Evolutionary conservation across 2,329 filamentous ascomycete species (phyloP).

Genomic region (Colletotrichum acutatum): DNA sequence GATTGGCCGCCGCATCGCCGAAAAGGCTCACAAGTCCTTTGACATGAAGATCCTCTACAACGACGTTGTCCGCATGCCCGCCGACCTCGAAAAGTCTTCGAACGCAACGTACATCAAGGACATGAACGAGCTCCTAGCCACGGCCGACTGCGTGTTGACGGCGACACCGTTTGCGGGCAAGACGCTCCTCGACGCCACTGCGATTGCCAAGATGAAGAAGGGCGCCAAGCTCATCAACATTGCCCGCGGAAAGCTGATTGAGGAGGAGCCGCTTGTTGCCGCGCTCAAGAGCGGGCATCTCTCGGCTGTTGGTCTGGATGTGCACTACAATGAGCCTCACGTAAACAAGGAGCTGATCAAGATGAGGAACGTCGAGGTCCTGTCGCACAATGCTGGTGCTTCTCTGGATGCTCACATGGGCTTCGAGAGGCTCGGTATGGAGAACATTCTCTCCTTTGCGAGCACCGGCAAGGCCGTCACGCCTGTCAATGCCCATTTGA

Average conservation of each 20-base stretch:
- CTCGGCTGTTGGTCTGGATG: conserved; percentile 73
- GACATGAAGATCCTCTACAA: conserved; percentile 70
- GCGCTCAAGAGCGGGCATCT: conserved; percentile 74
- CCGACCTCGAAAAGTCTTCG: conserved; percentile 47
- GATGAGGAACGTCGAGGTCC: conserved; percentile 31
- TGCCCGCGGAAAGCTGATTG: conserved; percentile 77
- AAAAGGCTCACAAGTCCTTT: conserved; percentile 60
- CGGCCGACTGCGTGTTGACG: conserved; percentile 70
- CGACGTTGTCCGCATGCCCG: conserved; percentile 55
- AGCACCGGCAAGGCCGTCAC: conserved; percentile 23
- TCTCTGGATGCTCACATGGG: conserved; percentile 29
- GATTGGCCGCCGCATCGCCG: conserved; percentile 61
- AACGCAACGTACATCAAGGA: conserved; percentile 51
- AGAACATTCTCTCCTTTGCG: conserved; percentile 26
- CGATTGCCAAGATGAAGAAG: conserved; percentile 77
- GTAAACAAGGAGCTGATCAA: conserved; percentile 32
- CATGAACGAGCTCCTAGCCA: conserved; percentile 31
- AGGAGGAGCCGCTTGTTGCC: conserved; percentile 75
- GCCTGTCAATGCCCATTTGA: conserved; percentile 29
- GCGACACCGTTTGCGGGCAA: conserved; percentile 76
- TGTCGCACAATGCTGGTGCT: conserved; percentile 32
- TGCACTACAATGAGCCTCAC: conserved; percentile 75
- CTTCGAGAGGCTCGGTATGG: conserved; percentile 31
- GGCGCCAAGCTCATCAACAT: conserved; percentile 78
- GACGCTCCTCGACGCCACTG: conserved; percentile 69